Evolutionary conservation across 2,329 filamentous ascomycete species (phyloP), one percentile per base, ranked within the genome.

Genomic region (Cryphonectria naterciae): DNA sequence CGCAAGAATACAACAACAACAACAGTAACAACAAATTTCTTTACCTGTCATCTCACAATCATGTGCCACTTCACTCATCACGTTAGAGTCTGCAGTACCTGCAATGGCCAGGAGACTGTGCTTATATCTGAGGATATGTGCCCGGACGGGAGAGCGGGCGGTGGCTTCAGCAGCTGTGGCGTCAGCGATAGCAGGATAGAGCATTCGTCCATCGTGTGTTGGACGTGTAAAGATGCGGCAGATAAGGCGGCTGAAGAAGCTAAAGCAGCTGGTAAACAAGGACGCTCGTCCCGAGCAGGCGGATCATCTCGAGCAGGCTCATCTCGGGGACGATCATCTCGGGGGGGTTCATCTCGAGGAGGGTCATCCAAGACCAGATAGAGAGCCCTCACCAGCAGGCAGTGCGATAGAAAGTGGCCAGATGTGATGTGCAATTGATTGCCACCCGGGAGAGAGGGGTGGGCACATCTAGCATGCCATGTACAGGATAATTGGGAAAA

Each of bases 41-140:
- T 22, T 35, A n/a, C 35, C 25, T 39, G 22, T 11, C 58, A 39
- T 39, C 35, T 22, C 35, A 13, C 65, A 61, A n/a, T n/a, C 52
- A 83, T 83, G 82, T 84, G 82, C 71, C 78, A 77, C 72, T 83
- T 82, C 76, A 77, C 81, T 37, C 79, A 77, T 32, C 81, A 84
- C 75, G 72, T 82, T 49, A 78, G 78, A 70, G 70, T 79, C 68
- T 84, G 82, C 75, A 75, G 74, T 65, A 62, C 75, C 70, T 84
- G 82, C 76, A 72, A 74, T 52, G 73, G 73, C 28, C 78, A 83
- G 72, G 80, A 83, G 60, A 83, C 79, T 0, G 79, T 84, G 11
- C 78, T 83, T 66, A 83, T 83, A 46, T 83, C 81, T 0, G 82
- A 83, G 67, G 78, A 77, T 56, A 75, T 78, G 28, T 83, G 82